These are phyloP conservation scores for Termitomyces sp. DNA, from an alignment of 768 basidiomycete species.

Conservation along the genomic window DNA sequence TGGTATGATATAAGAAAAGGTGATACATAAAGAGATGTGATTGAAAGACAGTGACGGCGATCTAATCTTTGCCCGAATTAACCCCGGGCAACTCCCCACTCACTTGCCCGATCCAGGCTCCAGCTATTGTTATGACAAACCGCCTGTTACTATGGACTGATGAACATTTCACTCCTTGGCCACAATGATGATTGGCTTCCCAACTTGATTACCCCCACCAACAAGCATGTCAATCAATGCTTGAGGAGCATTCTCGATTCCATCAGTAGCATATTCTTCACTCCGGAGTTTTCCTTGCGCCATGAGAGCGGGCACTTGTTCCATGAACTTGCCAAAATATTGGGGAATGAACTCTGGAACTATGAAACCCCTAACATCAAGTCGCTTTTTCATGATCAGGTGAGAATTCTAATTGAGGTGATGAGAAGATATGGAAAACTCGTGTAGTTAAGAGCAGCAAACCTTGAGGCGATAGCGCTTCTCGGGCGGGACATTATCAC, in stretches of 20 bases:
- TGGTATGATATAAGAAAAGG: too few species aligned
- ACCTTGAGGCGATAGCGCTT: slow-evolving; percentile 13
- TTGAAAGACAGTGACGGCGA: too few species aligned
- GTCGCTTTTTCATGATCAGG: slow-evolving; percentile 34
- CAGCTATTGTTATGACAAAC: too few species aligned
- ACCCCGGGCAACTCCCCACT: too few species aligned
- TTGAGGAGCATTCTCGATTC: slow-evolving; percentile 30
- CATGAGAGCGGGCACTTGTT: slow-evolving; percentile 29
- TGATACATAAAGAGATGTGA: too few species aligned
- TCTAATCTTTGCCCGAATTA: too few species aligned
- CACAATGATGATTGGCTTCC: slow-evolving; percentile 2
- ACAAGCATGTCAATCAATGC: background rate
- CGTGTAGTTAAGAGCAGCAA: background rate
- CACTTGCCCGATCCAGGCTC: too few species aligned
- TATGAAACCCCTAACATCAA: slow-evolving; percentile 43
- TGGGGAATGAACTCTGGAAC: slow-evolving; percentile 23
- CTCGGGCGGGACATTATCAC: slow-evolving; percentile 3
- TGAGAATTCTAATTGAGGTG: slow-evolving; percentile 26
- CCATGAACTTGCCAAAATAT: slow-evolving; percentile 31
- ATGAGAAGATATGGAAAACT: background rate
- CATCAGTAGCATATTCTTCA: slow-evolving; percentile 29
- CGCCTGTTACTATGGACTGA: too few species aligned
- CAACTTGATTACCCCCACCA: background rate
- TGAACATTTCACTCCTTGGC: background rate
- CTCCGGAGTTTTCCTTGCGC: slow-evolving; percentile 34